These are phyloP conservation scores for Collybia sordida DNA, from an alignment of 768 basidiomycete species.

Conservation along the genomic window DNA sequence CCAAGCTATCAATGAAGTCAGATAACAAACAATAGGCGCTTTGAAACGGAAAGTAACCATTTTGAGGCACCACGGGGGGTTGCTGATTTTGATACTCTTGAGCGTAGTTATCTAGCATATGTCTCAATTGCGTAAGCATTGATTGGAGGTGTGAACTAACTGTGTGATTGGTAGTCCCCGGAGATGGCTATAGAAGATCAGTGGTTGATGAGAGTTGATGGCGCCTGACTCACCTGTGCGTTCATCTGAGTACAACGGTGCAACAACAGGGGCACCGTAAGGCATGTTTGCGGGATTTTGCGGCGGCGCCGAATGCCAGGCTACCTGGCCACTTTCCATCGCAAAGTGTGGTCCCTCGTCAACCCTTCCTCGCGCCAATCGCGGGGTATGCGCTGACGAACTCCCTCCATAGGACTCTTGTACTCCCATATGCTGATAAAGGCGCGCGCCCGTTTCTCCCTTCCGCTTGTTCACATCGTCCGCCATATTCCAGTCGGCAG, in stretches of 20 bases:
- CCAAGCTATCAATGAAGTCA: constrained; percentile 37
- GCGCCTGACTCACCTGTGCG: constrained; percentile 45
- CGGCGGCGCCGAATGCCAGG: constrained; percentile 24
- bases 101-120: constrained; percentile 14
- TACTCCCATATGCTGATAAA: constrained; percentile 22
- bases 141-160: constrained; percentile 23
- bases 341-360: constrained; percentile 21
- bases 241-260: constrained; percentile 57
- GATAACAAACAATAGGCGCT: constrained; percentile 7
- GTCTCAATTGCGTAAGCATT: not conserved
- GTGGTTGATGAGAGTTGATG: constrained; percentile 4
- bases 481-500: constrained; percentile 52
- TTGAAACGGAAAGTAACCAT: constrained; percentile 27
- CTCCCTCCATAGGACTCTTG: constrained; percentile 12
- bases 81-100: constrained; percentile 33
- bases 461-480: constrained; percentile 21
- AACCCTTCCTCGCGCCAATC: constrained; percentile 28
- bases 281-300: constrained; percentile 14
- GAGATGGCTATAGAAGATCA: constrained; percentile 34
- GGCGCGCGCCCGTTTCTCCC: constrained; percentile 11
- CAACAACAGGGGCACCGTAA: constrained; percentile 44
- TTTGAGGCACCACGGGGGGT: constrained; percentile 22
- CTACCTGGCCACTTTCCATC: constrained; percentile 27
- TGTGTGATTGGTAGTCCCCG: constrained; percentile 39
- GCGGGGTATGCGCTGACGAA: constrained; percentile 30